These are phyloP conservation scores for Lyophyllum semitale DNA, from an alignment of 768 basidiomycete species.

Conservation along the genomic window DNA sequence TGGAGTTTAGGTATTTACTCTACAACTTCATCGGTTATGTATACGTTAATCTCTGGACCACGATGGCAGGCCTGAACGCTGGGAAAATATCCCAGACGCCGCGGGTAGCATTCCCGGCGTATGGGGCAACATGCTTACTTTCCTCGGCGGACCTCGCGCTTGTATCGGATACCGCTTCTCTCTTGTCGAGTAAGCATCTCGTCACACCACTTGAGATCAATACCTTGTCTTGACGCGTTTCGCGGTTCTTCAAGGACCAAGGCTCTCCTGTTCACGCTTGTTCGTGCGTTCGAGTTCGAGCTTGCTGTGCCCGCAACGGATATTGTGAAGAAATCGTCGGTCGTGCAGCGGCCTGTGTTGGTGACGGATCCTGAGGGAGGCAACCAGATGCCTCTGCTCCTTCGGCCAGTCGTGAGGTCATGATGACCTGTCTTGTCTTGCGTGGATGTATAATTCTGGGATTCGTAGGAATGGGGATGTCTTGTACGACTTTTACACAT, in stretches of 20 bases:
- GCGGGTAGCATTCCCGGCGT: conserved; percentile 54
- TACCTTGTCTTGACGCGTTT: not conserved
- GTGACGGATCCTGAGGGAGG: conserved; percentile 36
- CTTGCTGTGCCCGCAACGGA: conserved; percentile 51
- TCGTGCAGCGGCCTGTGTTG: conserved; percentile 50
- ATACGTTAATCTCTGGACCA: conserved; percentile 32
- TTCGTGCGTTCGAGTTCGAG: conserved; percentile 56
- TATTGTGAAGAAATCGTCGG: conserved; percentile 35
- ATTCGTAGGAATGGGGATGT: too few species aligned
- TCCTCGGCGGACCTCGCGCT: conserved; percentile 65
- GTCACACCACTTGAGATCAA: not conserved
- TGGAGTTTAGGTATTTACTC: conserved; percentile 57
- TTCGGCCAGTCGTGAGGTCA: conserved; percentile 24
- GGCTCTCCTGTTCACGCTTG: conserved; percentile 46
- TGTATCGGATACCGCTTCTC: conserved; percentile 74
- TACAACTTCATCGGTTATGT: conserved; percentile 45
- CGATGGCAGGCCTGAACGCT: conserved; percentile 66
- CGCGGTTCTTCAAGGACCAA: conserved; percentile 27
- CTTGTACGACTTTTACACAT: too few species aligned
- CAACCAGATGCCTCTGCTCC: conserved; percentile 45
- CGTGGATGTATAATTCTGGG: too few species aligned
- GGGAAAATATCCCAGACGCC: conserved; percentile 49
- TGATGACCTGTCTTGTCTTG: not conserved
- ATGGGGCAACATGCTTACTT: conserved; percentile 60
- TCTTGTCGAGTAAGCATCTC: conserved; percentile 45